A percentile compares a stretch with the other conserved stretches of the same genome.
Conservation (phyloP, 441 rosid species). For the Pelargonium exstipulatum region DNA sequence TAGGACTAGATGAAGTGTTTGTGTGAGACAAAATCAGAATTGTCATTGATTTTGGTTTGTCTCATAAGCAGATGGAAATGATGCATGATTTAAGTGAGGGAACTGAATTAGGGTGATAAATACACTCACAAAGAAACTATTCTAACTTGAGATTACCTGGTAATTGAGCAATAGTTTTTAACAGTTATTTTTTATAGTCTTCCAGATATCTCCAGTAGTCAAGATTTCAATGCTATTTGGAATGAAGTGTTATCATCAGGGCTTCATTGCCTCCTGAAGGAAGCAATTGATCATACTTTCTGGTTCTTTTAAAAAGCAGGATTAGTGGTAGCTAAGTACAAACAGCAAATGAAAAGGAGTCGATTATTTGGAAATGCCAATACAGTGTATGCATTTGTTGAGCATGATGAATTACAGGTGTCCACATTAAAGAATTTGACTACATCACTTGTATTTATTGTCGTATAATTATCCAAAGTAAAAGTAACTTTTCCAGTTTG, state of each 20-base stretch:
- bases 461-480: neutral
- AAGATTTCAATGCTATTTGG: neutral
- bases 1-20: no score
- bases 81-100: neutral
- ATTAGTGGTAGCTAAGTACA: neutral
- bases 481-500: neutral
- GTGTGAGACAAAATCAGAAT: neutral
- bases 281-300: conserved; percentile 10
- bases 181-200: neutral
- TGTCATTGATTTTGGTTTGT: neutral
- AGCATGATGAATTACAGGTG: neutral
- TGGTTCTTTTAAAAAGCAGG: neutral
- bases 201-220: neutral
- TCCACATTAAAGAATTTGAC: conserved; percentile 17
- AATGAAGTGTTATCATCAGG: neutral
- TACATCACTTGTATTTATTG: neutral
- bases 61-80: neutral
- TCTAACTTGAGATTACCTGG: neutral
- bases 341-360: neutral
- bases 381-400: neutral
- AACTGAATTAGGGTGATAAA: neutral
- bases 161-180: neutral
- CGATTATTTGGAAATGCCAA: neutral
- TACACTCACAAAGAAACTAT: neutral
- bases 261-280: neutral